These are phyloP conservation scores for Falciphora oryzae DNA, from an alignment of 2,329 filamentous ascomycete genomes.

Conservation along the genomic window DNA sequence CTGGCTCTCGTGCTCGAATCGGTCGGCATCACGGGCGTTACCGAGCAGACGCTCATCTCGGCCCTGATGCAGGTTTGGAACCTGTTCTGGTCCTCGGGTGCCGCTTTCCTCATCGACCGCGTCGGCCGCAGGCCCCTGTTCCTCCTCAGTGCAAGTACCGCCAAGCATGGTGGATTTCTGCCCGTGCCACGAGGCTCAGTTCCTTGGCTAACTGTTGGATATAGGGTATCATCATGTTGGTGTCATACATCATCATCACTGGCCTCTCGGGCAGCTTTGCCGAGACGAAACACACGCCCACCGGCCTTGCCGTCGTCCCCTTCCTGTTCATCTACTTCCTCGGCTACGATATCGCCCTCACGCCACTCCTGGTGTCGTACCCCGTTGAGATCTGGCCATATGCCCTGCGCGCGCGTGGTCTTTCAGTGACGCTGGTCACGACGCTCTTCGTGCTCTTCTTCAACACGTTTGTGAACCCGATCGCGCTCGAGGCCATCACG, in stretches of 20 bases:
- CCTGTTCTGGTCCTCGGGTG: constrained; percentile 14
- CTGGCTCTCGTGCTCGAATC: constrained; percentile 14
- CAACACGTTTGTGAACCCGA: constrained; percentile 42
- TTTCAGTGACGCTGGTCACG: constrained; percentile 31
- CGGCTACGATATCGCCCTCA: constrained; percentile 30
- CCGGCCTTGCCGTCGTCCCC: constrained; percentile 22
- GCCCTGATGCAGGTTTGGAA: constrained; percentile 23
- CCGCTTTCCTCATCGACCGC: constrained; percentile 23
- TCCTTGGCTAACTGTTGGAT: too few species aligned
- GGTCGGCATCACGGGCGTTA: constrained; percentile 15
- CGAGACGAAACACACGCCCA: constrained; percentile 16
- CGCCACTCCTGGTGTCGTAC: constrained; percentile 22
- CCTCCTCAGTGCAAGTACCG: constrained; percentile 4
- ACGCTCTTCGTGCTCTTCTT: constrained; percentile 39
- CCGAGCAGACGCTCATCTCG: constrained; percentile 12
- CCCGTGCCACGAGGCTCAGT: too few species aligned
- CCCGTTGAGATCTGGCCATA: constrained; percentile 34
- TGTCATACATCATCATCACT: constrained; percentile 22
- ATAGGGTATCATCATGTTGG: constrained; percentile 20
- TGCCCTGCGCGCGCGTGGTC: constrained; percentile 30
- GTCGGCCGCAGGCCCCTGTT: constrained; percentile 22
- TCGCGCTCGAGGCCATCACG: constrained; percentile 32
- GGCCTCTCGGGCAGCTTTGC: constrained; percentile 10
- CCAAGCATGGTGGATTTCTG: too few species aligned
- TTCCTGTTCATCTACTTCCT: constrained; percentile 33